These are phyloP conservation scores for Tricladium varicosporioides DNA, from an alignment of 2,329 filamentous ascomycete genomes.

Conservation along the genomic window DNA sequence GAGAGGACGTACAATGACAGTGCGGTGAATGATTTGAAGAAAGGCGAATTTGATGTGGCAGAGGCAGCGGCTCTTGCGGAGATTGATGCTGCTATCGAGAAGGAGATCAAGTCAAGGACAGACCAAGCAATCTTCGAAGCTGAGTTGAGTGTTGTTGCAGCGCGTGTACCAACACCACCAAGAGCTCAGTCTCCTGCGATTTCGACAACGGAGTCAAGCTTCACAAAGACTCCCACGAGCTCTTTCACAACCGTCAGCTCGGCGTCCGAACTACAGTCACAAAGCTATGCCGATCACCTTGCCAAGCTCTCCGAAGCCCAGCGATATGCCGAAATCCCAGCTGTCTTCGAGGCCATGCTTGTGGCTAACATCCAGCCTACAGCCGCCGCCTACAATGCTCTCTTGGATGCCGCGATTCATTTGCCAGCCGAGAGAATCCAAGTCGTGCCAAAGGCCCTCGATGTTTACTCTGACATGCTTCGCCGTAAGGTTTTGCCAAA, in stretches of 20 bases:
- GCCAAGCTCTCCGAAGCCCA: conserved; percentile 67
- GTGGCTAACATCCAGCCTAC: conserved; percentile 78
- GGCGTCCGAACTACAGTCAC: conserved; percentile 60
- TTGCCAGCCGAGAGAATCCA: conserved; percentile 77
- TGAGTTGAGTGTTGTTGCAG: conserved; percentile 32
- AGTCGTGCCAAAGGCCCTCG: conserved; percentile 85
- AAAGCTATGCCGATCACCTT: conserved; percentile 76
- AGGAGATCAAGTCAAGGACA: conserved; percentile 61
- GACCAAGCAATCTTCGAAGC: conserved; percentile 39
- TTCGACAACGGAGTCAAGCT: conserved; percentile 34
- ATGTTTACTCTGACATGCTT: conserved; percentile 97
- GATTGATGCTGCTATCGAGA: conserved; percentile 80
- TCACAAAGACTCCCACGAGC: conserved; percentile 47
- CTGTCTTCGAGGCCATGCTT: conserved; percentile 87
- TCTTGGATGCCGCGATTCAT: conserved; percentile 80
- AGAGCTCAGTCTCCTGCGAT: conserved; percentile 27
- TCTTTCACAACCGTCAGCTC: conserved; percentile 51
- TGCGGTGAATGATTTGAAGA: conserved; percentile 30
- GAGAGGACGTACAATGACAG: conserved; percentile 30
- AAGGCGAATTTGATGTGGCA: conserved; percentile 39
- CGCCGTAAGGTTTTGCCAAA: conserved; percentile 79
- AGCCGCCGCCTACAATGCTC: conserved; percentile 85
- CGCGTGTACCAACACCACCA: conserved; percentile 30
- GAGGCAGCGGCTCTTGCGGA: conserved; percentile 67
- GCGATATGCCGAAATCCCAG: conserved; percentile 83